Evolutionary conservation across 2,329 filamentous ascomycete genomes (phyloP).

Genomic region (Sporothrix variecibatus): DNA sequence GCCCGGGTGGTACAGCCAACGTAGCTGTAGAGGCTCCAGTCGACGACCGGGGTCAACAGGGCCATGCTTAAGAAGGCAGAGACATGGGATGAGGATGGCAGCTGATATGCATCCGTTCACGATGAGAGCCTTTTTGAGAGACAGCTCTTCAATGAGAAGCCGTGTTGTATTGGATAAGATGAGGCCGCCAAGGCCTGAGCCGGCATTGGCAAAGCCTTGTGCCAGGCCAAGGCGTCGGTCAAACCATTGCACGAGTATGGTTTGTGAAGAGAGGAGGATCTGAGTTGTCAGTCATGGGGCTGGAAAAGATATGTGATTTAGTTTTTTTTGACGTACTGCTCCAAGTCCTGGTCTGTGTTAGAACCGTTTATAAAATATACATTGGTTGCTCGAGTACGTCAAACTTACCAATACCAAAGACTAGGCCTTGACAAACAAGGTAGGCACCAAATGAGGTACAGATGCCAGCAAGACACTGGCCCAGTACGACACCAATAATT

Average conservation of each 20-base stretch:
- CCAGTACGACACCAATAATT: slow-evolving; percentile 18
- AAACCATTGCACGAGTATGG: slow-evolving; percentile 22
- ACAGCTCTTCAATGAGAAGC: slow-evolving; percentile 17
- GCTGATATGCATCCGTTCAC: slow-evolving; percentile 22
- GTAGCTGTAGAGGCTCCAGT: background rate
- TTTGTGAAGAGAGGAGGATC: slow-evolving; percentile 16
- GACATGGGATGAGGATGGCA: slow-evolving; percentile 7
- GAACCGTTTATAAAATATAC: background rate
- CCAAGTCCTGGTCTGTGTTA: background rate
- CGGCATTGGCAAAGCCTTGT: slow-evolving; percentile 22
- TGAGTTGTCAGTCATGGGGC: background rate
- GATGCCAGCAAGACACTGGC: slow-evolving; percentile 22
- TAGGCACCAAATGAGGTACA: slow-evolving; percentile 19
- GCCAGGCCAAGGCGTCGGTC: slow-evolving; percentile 20
- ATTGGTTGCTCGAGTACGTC: background rate
- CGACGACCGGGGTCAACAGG: background rate
- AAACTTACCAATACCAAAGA: slow-evolving; percentile 21
- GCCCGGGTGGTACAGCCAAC: slow-evolving; percentile 16
- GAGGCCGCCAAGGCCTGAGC: slow-evolving; percentile 23
- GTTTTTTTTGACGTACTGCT: background rate
- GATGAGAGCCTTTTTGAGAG: slow-evolving; percentile 14
- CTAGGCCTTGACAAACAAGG: slow-evolving; percentile 25
- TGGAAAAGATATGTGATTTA: background rate
- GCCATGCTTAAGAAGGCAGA: slow-evolving; percentile 13
- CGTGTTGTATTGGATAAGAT: slow-evolving; percentile 25